A percentile compares a stretch with the other conserved stretches of the same genome.
phyloP scores from a whole-genome alignment of 306 rosid species.

The Cucurbita argyrosperma region DNA sequence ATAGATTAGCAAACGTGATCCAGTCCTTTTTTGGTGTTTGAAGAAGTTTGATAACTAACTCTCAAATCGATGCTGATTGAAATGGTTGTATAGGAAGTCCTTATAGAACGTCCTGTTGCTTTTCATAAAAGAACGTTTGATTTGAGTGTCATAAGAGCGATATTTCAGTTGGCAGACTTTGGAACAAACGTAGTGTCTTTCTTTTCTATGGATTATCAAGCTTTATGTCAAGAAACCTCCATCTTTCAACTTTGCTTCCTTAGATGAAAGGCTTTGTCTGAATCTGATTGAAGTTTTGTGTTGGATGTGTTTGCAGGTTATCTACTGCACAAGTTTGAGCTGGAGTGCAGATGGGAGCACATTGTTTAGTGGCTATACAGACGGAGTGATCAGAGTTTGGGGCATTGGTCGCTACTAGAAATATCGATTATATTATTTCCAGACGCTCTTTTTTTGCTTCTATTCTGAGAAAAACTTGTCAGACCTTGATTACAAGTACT shows the following conservation, averaged over 20 bases:
- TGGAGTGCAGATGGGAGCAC: constrained; percentile 98
- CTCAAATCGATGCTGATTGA: background rate
- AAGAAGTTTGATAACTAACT: background rate
- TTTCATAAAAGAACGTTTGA: no score
- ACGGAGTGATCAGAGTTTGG: constrained; percentile 93
- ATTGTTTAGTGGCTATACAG: constrained; percentile 86
- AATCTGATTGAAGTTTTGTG: background rate
- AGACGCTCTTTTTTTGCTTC: constrained; percentile 9
- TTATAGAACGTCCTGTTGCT: background rate
- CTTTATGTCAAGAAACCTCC: background rate
- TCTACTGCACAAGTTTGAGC: constrained; percentile 79
- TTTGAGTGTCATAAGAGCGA: background rate
- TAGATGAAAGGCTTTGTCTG: background rate
- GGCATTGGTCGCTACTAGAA: constrained; percentile 59
- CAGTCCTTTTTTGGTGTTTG: background rate
- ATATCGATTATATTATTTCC: constrained; percentile 8
- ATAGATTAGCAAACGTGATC: background rate
- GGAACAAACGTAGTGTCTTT: background rate
- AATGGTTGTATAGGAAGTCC: background rate
- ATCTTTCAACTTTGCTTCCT: background rate
- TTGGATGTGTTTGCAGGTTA: constrained; percentile 26
- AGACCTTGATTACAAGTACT: constrained; percentile 19
- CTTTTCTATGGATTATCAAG: background rate
- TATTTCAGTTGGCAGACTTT: no score
- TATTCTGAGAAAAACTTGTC: constrained; percentile 18